phyloP scores from a whole-genome alignment of 116 monocot species.

The Papilionanthe hybrid region DNA sequence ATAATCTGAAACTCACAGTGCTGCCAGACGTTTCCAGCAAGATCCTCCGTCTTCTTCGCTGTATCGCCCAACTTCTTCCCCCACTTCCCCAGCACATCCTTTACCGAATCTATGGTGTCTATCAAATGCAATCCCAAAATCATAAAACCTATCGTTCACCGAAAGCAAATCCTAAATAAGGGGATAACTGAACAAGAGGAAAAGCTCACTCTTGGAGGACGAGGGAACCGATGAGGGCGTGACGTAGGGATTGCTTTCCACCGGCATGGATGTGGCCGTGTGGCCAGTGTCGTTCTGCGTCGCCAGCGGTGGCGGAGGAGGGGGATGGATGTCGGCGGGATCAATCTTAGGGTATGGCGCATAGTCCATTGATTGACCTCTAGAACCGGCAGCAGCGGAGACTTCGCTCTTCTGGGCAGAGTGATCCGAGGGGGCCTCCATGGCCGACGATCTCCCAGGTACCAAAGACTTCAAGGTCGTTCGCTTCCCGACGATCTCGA shows the following conservation, averaged over 20 bases:
- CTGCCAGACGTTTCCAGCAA: slow-evolving; percentile 77
- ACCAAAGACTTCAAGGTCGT: background rate
- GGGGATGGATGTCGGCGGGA: slow-evolving; percentile 36
- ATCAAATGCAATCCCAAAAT: slow-evolving; percentile 1
- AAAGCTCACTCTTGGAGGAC: slow-evolving; percentile 48
- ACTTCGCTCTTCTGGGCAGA: background rate
- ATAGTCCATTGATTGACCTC: slow-evolving; percentile 23
- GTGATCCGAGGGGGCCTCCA: slow-evolving; percentile 22
- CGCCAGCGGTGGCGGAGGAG: slow-evolving; percentile 4
- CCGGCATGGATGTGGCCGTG: slow-evolving; percentile 40
- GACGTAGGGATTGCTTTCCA: slow-evolving; percentile 55
- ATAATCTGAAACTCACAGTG: slow-evolving; percentile 55
- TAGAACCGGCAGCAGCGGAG: background rate
- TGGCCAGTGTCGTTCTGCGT: background rate
- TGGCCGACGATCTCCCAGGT: background rate
- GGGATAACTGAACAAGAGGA: background rate
- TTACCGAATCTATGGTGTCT: slow-evolving; percentile 64
- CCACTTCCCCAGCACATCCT: slow-evolving; percentile 56
- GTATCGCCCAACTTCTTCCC: slow-evolving; percentile 70
- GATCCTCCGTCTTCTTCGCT: slow-evolving; percentile 64
- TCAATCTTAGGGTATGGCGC: slow-evolving; percentile 50
- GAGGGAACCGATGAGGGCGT: slow-evolving; percentile 32
- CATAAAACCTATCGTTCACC: background rate
- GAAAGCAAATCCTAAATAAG: background rate
- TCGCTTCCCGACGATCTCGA: background rate